Base-by-base conservation (phyloP, 331 rosid genomes). In the Dryas integrifolia region DNA sequence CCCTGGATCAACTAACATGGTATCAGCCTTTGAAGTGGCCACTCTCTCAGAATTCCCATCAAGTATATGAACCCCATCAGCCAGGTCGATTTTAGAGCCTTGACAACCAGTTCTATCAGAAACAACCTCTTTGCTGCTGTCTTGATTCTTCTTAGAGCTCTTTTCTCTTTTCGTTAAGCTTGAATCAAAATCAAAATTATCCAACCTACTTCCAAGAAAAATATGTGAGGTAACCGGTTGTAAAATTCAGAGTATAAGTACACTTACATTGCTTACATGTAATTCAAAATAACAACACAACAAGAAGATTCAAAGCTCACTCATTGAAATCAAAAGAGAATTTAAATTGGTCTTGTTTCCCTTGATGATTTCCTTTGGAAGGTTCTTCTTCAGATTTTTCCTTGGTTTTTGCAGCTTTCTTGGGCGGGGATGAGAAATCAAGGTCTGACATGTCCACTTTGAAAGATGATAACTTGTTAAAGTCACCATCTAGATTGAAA, bases 361-460 rank as follows among this genome's bases (percentile, higher is more conserved):
- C 84, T 74, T 81, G 80, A 64, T 0, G 10, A 73, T 83, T 88
- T 80, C 85, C 85, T 58, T 73, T 51, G 69, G 96, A 75, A 73
- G 82, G 68, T 79, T 86, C 92, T 62, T 79, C 90, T 69, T 68
- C 82, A 12, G 85, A 66, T 67, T 69, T 84, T 64, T 81, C 87
- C 72, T 70, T 85, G 41, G 88, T 74, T 78, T 83, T 88, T 60
- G 79, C 60, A 16, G 72, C 46, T 64, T 86, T 88, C 72, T 76
- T 86, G 9, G 89, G 86, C 1, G 83, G 79, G 79, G 81, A 67
- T 78, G 95, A 56, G 82, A 93, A 86, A 79, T 89, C 92, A 76
- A 87, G 90, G 80, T 94, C 98, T 75, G 96, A 72, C 90, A 89
- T 84, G 89, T 89, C 97, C 88, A 94, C 72, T 65, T 89, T 91